A percentile compares a stretch with the other conserved stretches of the same genome.
Evolutionary conservation across 768 basidiomycete species (phyloP).

Genomic region (Lyophyllum atratum): DNA sequence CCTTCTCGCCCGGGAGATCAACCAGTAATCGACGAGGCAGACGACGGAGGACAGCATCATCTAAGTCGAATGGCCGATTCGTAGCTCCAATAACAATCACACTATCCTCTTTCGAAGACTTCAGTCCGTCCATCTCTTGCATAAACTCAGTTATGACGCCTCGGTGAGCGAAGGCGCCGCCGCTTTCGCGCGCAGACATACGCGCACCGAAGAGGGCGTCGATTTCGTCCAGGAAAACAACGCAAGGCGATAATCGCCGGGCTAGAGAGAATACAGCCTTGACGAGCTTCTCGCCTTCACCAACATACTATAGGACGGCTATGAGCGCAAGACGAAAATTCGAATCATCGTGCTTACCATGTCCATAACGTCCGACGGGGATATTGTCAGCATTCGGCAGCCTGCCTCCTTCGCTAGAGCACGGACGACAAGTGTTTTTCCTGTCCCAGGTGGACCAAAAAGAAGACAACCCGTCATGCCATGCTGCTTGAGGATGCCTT

Average conservation of each 20-base stretch:
- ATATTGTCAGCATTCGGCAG: conserved; percentile 88
- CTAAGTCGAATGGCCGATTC: conserved; percentile 87
- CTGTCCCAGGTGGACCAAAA: conserved; percentile 90
- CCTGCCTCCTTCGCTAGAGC: conserved; percentile 94
- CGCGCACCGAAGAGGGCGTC: conserved; percentile 92
- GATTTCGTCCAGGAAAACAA: conserved; percentile 93
- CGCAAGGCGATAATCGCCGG: conserved; percentile 83
- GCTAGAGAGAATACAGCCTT: conserved; percentile 88
- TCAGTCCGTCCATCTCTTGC: conserved; percentile 96
- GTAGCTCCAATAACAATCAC: conserved; percentile 94
- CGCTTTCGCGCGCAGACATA: conserved; percentile 72
- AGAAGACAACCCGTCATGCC: conserved; percentile 89
- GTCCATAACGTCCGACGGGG: conserved; percentile 94
- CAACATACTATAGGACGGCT: conserved; percentile 62
- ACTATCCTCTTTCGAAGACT: conserved; percentile 73
- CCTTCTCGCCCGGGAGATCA: conserved; percentile 85
- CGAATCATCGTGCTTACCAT: conserved; percentile 57
- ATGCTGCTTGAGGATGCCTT: conserved; percentile 89
- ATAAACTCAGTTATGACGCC: conserved; percentile 92
- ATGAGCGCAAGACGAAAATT: conserved; percentile 1
- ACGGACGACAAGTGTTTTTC: conserved; percentile 87
- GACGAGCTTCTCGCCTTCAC: conserved; percentile 89
- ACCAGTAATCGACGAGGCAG: conserved; percentile 85
- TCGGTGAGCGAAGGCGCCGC: conserved; percentile 80
- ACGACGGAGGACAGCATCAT: conserved; percentile 89